Conservation (phyloP, 2,329 filamentous ascomycete species). For the Beauveria sp. region DNA sequence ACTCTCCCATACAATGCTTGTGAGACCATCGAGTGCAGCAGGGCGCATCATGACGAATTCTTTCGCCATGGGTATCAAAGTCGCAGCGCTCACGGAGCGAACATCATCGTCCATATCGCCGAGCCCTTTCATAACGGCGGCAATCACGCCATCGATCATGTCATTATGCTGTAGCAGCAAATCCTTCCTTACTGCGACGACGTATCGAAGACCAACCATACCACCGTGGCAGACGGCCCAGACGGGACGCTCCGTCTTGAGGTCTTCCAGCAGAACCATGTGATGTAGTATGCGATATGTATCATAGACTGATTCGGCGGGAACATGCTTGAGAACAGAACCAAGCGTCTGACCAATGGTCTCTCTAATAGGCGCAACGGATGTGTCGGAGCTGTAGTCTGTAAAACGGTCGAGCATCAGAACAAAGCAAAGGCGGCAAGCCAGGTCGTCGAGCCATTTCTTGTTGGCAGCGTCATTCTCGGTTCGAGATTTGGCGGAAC, state of each 20-base stretch:
- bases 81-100: constrained; percentile 93
- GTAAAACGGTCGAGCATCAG: constrained; percentile 97
- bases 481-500: constrained; percentile 57
- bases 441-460: constrained; percentile 85
- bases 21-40: constrained; percentile 68
- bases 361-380: constrained; percentile 91
- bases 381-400: constrained; percentile 95
- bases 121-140: constrained; percentile 89
- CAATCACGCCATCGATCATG: constrained; percentile 88
- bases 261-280: constrained; percentile 85
- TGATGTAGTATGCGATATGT: constrained; percentile 80
- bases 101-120: constrained; percentile 92
- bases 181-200: constrained; percentile 92
- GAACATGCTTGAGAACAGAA: constrained; percentile 77
- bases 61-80: constrained; percentile 88
- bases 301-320: constrained; percentile 68
- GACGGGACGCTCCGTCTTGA: constrained; percentile 63
- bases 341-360: constrained; percentile 91
- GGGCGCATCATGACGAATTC: constrained; percentile 87
- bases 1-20: constrained; percentile 96
- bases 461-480: constrained; percentile 78
- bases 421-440: constrained; percentile 90
- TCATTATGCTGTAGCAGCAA: constrained; percentile 73
- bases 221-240: constrained; percentile 98
- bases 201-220: constrained; percentile 92